These are phyloP conservation scores for Chionographis japonica DNA, from an alignment of 106 monocot species.

Conservation along the genomic window DNA sequence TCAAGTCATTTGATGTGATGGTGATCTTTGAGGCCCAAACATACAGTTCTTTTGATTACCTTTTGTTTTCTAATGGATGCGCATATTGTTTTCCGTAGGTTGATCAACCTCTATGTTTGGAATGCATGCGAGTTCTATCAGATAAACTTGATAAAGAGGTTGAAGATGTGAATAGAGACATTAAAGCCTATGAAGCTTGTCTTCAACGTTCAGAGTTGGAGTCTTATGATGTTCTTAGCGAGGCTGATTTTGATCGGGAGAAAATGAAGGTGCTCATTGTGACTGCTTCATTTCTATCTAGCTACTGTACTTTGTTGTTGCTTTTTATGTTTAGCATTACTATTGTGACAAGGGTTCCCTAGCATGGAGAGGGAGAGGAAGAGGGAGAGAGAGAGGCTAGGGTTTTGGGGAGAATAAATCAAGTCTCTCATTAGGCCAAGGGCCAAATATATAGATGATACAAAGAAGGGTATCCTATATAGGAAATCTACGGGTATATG, in stretches of 20 bases:
- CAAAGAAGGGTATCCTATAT: too few relatives aligned
- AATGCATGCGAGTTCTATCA: constrained; percentile 88
- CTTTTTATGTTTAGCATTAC: too few relatives aligned
- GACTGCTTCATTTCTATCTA: not conserved
- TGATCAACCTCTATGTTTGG: constrained; percentile 93
- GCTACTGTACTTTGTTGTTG: too few relatives aligned
- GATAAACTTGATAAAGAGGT: constrained; percentile 92
- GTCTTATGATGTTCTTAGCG: constrained; percentile 56
- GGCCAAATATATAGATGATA: too few relatives aligned
- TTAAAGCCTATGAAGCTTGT: constrained; percentile 85
- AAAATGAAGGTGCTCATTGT: constrained; percentile 65
- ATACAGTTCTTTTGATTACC: not conserved
- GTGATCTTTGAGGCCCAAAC: too few relatives aligned
- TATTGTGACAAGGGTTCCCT: too few relatives aligned
- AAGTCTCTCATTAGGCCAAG: too few relatives aligned
- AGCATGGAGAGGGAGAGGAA: too few relatives aligned
- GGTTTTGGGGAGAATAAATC: too few relatives aligned
- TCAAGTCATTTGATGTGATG: not conserved
- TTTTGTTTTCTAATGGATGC: not conserved
- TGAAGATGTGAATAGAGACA: constrained; percentile 90
- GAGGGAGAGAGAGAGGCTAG: too few relatives aligned
- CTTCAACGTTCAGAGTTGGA: constrained; percentile 62
- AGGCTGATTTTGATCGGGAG: constrained; percentile 78
- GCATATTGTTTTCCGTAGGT: constrained; percentile 38
- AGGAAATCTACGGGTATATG: too few relatives aligned